Evolutionary conservation across 2,329 filamentous ascomycete species (phyloP), one percentile per base, ranked within the genome.

Genomic region (Talaromyces sp.): DNA sequence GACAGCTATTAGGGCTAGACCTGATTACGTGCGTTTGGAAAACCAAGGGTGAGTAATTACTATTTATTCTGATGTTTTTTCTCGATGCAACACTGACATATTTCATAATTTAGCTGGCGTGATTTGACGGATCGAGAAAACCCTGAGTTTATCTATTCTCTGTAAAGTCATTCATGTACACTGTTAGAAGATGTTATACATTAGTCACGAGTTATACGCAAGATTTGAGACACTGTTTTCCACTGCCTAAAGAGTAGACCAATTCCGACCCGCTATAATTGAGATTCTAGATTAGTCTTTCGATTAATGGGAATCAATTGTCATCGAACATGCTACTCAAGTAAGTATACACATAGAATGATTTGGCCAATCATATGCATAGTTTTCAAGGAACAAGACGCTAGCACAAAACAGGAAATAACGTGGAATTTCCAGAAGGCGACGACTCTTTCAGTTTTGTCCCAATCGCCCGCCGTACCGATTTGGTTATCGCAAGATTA

Each of bases 21-120:
- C 82, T 0, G 81, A 75, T 3, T 88, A 88, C 69, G 74, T 76
- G n/a, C 85, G 80, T 72, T 62, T 87, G 33, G 82, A 84, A 68
- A 86, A 87, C 63, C 85, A 87, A 69, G 85, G 87, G 75, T 87
- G 72, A 67, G 66, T 77, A 64, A 66, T 55, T 22, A 22, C 22
- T 9, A 19, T n/a, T 19, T 19, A n/a, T 22, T 25, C 7, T 56
- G 4, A 32, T 56, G 3, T n/a, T 42, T 27, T 56, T 5, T 11
- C 9, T 28, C 13, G 13, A 13, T n/a, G 22, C 2, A 36, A 11
- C 22, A n/a, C 33, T 57, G 27, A 57, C 27, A 10, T 19, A 15
- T 6, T 9, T n/a, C 4, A 39, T n/a, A 1, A n/a, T 42, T n/a
- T 10, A 57, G 55, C 19, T 57, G 33, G 33, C 39, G 22, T 13